Percentiles rank a stretch among this genome's conserved stretches.
Conservation (phyloP, 2,329 filamentous ascomycete genomes). For the Exserohilum turcica region DNA sequence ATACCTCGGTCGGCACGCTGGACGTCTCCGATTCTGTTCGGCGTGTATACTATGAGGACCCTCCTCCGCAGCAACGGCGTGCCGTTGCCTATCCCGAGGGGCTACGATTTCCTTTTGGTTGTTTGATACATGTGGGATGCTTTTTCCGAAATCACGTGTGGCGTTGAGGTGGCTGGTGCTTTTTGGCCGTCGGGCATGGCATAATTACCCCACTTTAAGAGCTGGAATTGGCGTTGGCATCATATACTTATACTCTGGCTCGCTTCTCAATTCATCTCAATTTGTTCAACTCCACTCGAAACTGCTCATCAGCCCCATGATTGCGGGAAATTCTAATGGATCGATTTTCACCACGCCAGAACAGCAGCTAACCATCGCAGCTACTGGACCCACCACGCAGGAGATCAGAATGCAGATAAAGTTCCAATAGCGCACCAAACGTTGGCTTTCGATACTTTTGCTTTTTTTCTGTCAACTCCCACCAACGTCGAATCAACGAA, state of each 20-base stretch:
- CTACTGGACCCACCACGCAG: too few species aligned
- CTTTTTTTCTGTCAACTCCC: too few species aligned
- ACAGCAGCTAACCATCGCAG: too few species aligned
- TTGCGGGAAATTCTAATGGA: not conserved
- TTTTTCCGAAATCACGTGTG: not conserved
- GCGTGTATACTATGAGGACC: not conserved
- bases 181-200: not conserved
- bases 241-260: not conserved
- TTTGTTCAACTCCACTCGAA: not conserved
- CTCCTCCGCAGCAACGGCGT: not conserved
- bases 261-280: conserved; percentile 6
- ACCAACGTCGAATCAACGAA: not conserved
- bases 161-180: conserved; percentile 2
- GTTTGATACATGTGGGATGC: not conserved
- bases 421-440: too few species aligned
- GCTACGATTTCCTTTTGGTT: conserved; percentile 1
- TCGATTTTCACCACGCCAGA: too few species aligned
- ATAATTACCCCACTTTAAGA: conserved; percentile 14
- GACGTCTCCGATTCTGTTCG: too few species aligned
- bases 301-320: not conserved
- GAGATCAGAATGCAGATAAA: too few species aligned
- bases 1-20: not conserved
- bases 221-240: not conserved
- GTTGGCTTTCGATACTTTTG: too few species aligned
- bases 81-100: not conserved